Conservation (phyloP, 352 stramenopile genomes). For the Aphanomyces invadans region DNA sequence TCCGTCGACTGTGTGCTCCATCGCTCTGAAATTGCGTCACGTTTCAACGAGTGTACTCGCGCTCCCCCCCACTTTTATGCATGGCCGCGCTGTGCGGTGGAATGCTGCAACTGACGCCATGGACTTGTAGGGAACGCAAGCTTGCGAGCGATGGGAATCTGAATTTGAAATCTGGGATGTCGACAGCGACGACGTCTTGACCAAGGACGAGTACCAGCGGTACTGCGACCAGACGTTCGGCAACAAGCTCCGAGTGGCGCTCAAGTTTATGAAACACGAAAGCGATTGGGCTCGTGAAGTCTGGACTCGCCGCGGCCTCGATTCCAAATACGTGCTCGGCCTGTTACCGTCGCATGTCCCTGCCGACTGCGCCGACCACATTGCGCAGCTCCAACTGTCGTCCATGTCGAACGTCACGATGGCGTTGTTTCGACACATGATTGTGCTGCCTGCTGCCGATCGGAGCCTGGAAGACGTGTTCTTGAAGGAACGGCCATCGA, state of each 20-base stretch:
- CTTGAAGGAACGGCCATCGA: background rate
- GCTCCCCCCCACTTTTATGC: no score
- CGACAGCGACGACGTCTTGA: background rate
- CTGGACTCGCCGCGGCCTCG: background rate
- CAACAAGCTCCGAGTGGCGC: background rate
- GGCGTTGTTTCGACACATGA: background rate
- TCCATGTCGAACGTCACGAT: background rate
- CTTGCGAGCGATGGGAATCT: no score
- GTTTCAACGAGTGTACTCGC: no score
- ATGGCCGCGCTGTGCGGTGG: no score
- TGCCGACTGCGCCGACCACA: background rate
- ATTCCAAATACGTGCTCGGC: background rate
- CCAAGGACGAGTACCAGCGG: background rate
- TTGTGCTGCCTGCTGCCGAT: background rate
- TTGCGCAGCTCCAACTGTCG: no score
- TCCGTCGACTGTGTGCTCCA: no score
- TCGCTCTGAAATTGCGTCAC: no score
- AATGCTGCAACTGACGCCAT: no score
- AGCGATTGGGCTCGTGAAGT: background rate
- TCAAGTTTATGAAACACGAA: background rate
- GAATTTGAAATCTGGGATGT: no score
- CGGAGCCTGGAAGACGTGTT: slow-evolving; percentile 1
- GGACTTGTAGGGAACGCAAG: no score
- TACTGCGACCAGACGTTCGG: background rate
- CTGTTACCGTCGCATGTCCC: background rate